Base-by-base conservation (phyloP, 202 grass and related monocot species). In the Alloteropsis angusta region DNA sequence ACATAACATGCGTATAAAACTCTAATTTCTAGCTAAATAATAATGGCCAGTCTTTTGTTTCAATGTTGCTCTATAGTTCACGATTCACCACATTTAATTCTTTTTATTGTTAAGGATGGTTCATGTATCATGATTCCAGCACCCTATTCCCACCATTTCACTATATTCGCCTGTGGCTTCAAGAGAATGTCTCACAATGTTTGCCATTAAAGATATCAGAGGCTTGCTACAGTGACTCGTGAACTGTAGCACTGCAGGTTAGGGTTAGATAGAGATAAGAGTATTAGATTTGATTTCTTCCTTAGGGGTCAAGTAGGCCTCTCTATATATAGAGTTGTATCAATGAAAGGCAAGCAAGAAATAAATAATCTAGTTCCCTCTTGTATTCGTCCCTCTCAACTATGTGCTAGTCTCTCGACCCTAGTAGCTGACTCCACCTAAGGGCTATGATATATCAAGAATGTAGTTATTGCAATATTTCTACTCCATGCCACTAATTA, bases 31-130 rank as follows among this genome's bases (percentile, higher is more conserved):
- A 43, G 38, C 34, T 47, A 3, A 74, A 35, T 70, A 39, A 26
- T 26, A 83, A 61, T 70, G 28, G 75, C 5, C 17, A 26, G 2
- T 46, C 41, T 60, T 32, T 26, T 23, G 34, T 42, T 77, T 23
- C 15, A 58, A n/a, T 39, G 6, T 10, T 19, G 21, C 36, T 76
- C 9, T 67, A 30, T 30, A 30, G 3, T 3, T 30, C 28, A 53
- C 63, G 48, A 46, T 76, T 50, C 38, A 68, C 66, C 3, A 43
- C 25, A 49, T 26, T 59, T 13, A 1, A 57, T 64, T 68, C 4
- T 25, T 76, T 86, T 73, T 70, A 44, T 64, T 75, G 36, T 28
- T 44, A 60, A 47, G 32, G 15, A 22, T 71, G 32, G 50, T 68
- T 39, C 52, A 12, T 71, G 32, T 58, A 61, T 39, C 52, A 12